Conservation (phyloP, 352 stramenopile species). For the Globisporangium middletonii region DNA sequence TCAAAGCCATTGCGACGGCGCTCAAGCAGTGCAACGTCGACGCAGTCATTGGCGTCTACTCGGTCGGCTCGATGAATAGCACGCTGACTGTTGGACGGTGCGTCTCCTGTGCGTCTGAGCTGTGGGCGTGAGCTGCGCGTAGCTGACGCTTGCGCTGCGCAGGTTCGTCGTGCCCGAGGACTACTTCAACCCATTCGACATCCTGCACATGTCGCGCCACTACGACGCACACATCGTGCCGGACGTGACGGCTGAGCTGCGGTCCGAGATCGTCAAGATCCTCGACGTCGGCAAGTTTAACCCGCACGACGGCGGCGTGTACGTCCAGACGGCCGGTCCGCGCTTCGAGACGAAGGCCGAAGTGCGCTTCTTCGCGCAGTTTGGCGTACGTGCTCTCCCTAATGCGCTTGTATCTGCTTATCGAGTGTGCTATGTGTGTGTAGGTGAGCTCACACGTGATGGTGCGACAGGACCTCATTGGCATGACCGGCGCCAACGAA, state of each 20-base stretch:
- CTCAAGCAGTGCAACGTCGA: slow-evolving; percentile 55
- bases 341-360: slow-evolving; percentile 90
- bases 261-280: slow-evolving; percentile 36
- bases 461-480: slow-evolving; percentile 56
- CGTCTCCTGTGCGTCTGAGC: neutral
- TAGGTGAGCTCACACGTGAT: neutral
- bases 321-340: slow-evolving; percentile 80
- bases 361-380: slow-evolving; percentile 85
- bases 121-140: slow-evolving; percentile 1
- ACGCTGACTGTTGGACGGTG: slow-evolving; percentile 39
- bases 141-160: slow-evolving; percentile 3
- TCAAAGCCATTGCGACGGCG: slow-evolving; percentile 59
- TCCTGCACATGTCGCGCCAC: slow-evolving; percentile 73
- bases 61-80: slow-evolving; percentile 78
- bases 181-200: slow-evolving; percentile 87
- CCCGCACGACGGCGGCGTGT: slow-evolving; percentile 71
- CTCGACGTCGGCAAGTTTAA: slow-evolving; percentile 38
- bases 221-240: slow-evolving; percentile 86
- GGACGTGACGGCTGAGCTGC: slow-evolving; percentile 43
- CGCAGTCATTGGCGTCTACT: slow-evolving; percentile 82
- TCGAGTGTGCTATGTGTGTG: neutral
- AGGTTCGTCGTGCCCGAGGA: slow-evolving; percentile 78
- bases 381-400: slow-evolving; percentile 28
- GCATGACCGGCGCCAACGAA: slow-evolving; percentile 88
- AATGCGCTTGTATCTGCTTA: neutral